Evolutionary conservation across 306 rosid species (phyloP).

Genomic region (Malus orientalis): DNA sequence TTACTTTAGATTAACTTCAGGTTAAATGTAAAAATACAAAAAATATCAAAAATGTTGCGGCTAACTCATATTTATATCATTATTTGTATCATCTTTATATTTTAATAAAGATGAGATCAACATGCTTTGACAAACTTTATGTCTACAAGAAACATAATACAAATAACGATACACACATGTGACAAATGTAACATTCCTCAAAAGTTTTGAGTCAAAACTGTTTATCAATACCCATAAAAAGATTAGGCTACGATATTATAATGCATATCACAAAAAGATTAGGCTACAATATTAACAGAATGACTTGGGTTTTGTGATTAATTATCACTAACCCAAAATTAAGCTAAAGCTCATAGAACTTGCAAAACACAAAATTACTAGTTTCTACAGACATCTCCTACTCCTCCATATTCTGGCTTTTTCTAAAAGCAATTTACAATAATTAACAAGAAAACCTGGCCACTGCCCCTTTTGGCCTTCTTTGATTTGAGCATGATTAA

Average conservation of each 20-base stretch:
- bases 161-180: no score
- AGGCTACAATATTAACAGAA: background rate
- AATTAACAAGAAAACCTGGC: background rate
- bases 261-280: no score
- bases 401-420: background rate
- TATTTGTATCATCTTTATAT: no score
- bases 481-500: background rate
- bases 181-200: no score
- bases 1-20: no score
- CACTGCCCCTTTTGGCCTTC: background rate
- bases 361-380: background rate
- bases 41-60: background rate
- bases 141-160: no score
- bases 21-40: no score
- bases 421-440: constrained; percentile 28
- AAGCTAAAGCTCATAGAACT: background rate
- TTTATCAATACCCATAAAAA: no score
- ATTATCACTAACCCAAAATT: background rate
- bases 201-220: no score
- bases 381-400: background rate
- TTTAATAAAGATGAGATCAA: background rate
- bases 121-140: background rate
- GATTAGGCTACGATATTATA: background rate
- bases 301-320: background rate
- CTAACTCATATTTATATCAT: no score